These are phyloP conservation scores for Dendryphion nanum DNA, from an alignment of 2,329 filamentous ascomycete genomes.

Conservation along the genomic window DNA sequence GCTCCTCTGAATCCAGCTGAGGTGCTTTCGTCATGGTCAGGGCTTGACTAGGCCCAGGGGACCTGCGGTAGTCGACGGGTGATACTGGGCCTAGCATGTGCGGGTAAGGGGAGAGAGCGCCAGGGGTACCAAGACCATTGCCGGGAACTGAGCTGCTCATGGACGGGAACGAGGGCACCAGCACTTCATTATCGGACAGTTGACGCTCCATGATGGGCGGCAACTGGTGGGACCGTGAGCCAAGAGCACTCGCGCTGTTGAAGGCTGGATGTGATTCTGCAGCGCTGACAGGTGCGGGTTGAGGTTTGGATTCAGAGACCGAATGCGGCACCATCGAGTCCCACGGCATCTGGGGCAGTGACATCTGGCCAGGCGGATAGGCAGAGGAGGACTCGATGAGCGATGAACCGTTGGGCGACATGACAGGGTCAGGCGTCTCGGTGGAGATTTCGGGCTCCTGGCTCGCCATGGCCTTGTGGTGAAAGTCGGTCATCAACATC, in stretches of 20 bases:
- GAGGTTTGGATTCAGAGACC: conserved; percentile 69
- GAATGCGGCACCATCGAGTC: conserved; percentile 77
- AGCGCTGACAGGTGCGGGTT: conserved; percentile 69
- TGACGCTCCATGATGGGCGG: conserved; percentile 68
- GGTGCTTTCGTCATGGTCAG: conserved; percentile 69
- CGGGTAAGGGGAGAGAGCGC: conserved; percentile 70
- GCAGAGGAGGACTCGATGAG: conserved; percentile 76
- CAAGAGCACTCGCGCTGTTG: conserved; percentile 56
- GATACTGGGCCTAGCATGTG: conserved; percentile 67
- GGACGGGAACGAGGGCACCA: conserved; percentile 65
- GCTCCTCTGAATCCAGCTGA: conserved; percentile 79
- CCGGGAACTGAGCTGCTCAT: conserved; percentile 70
- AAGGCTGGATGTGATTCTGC: conserved; percentile 63
- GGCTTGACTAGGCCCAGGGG: conserved; percentile 66
- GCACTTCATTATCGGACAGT: conserved; percentile 56
- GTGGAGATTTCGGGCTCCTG: conserved; percentile 57
- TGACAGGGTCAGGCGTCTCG: conserved; percentile 62
- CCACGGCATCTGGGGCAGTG: conserved; percentile 86
- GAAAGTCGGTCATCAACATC: conserved; percentile 97
- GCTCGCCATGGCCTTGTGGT: conserved; percentile 88
- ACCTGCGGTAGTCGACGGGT: conserved; percentile 67
- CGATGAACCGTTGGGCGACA: conserved; percentile 68
- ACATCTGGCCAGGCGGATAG: conserved; percentile 72
- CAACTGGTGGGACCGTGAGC: conserved; percentile 61
- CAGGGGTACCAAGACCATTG: conserved; percentile 67